Evolutionary conservation across 75 land plant species (phyloP).

Genomic region (Pinus albicaulis): DNA sequence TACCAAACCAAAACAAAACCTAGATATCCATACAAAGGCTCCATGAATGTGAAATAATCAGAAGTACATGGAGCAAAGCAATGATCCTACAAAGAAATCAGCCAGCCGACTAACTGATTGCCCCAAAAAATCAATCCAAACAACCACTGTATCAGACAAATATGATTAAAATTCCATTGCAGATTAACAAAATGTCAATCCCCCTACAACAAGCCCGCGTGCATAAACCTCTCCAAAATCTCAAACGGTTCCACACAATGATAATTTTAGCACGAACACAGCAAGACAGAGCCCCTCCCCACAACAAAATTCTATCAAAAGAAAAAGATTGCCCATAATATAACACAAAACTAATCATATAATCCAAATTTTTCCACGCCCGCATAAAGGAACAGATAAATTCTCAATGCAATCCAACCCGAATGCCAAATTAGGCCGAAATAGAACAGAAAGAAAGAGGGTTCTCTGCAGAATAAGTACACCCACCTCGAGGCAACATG

Average conservation of each 20-base stretch:
- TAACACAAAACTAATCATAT: no score
- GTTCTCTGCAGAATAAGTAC: not conserved
- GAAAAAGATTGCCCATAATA: not conserved
- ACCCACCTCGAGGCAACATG: slow-evolving; percentile 11
- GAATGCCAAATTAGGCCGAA: not conserved
- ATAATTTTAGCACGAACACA: not conserved
- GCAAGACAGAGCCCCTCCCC: not conserved
- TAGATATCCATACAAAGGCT: not conserved
- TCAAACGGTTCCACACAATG: not conserved
- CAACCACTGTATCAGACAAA: not conserved
- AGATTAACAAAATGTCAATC: not conserved
- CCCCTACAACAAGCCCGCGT: not conserved
- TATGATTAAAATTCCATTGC: not conserved
- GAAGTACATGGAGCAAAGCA: not conserved
- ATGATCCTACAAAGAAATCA: no score
- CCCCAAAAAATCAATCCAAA: not conserved
- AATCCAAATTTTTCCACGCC: not conserved
- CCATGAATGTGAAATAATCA: not conserved
- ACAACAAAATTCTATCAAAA: not conserved
- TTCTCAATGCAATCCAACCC: not conserved
- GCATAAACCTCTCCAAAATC: not conserved
- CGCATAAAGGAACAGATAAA: not conserved
- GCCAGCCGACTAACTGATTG: not conserved
- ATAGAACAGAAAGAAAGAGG: not conserved
- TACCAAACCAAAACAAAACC: not conserved